A percentile compares a stretch with the other conserved stretches of the same genome.
Evolutionary conservation across 768 basidiomycete genomes (phyloP).

Genomic region (Xerocomellus chrysenteron): DNA sequence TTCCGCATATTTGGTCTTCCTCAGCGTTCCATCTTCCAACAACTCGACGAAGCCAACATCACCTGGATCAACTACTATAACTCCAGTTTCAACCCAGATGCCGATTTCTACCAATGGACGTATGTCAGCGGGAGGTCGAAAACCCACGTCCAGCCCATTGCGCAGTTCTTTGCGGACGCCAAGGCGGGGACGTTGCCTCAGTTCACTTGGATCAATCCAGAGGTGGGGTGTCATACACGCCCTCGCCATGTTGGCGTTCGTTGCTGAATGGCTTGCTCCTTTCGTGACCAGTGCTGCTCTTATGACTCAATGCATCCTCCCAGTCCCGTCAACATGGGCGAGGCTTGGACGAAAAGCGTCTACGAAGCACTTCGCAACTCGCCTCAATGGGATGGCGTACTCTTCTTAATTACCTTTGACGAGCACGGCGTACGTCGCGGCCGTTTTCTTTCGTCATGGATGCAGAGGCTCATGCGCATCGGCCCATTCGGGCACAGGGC

Average conservation of each 20-base stretch:
- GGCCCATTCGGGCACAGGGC: slow-evolving; percentile 7
- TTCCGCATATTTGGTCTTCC: slow-evolving; percentile 22
- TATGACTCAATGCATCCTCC: slow-evolving; percentile 30
- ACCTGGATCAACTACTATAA: slow-evolving; percentile 29
- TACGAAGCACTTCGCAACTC: slow-evolving; percentile 26
- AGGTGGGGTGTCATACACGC: slow-evolving; percentile 10
- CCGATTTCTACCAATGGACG: slow-evolving; percentile 25
- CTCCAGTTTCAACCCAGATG: slow-evolving; percentile 27
- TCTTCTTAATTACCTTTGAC: slow-evolving; percentile 28
- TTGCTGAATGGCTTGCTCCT: not conserved
- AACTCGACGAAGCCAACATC: slow-evolving; percentile 25
- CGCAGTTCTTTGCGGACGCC: slow-evolving; percentile 20
- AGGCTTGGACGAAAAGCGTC: slow-evolving; percentile 22
- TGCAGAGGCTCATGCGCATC: not conserved
- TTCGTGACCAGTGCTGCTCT: slow-evolving; percentile 15
- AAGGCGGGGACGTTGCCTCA: slow-evolving; percentile 23
- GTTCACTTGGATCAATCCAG: slow-evolving; percentile 28
- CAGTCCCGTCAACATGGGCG: slow-evolving; percentile 27
- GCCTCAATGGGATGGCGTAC: slow-evolving; percentile 21
- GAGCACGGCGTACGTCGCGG: slow-evolving; percentile 22
- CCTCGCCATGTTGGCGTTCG: not conserved
- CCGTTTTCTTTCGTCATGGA: not conserved
- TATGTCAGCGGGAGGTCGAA: slow-evolving; percentile 10
- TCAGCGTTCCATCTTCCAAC: slow-evolving; percentile 29
- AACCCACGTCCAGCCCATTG: slow-evolving; percentile 19